Evolutionary conservation across 2,329 filamentous ascomycete species (phyloP).

Genomic region (Hypomyces rosellus): DNA sequence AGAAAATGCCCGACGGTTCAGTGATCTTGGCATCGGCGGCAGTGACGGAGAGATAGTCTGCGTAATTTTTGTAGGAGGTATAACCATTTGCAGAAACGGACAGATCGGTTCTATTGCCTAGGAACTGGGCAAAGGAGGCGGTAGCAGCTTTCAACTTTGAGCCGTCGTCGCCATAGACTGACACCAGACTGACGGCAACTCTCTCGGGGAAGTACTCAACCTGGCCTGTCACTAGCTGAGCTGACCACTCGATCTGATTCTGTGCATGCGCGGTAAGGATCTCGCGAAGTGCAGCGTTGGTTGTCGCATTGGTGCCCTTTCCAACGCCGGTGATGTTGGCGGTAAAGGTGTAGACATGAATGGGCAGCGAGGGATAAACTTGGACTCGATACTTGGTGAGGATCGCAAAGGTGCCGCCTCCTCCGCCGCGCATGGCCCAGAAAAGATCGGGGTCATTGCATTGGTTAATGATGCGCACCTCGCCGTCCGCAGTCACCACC

Average conservation of each 20-base stretch:
- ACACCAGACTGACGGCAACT: background rate
- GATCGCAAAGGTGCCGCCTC: slow-evolving; percentile 41
- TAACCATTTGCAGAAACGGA: slow-evolving; percentile 3
- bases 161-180: background rate
- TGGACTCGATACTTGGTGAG: slow-evolving; percentile 37
- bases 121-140: background rate
- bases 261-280: slow-evolving; percentile 1
- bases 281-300: slow-evolving; percentile 40
- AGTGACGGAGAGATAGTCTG: too few relatives aligned
- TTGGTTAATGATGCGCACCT: slow-evolving; percentile 37
- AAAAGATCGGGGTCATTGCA: slow-evolving; percentile 46
- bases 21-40: too few relatives aligned
- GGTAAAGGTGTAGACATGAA: slow-evolving; percentile 41
- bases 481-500: slow-evolving; percentile 42
- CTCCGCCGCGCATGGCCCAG: slow-evolving; percentile 53
- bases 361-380: slow-evolving; percentile 40
- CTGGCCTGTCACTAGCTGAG: background rate
- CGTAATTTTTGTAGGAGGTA: background rate
- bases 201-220: background rate
- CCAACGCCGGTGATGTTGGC: slow-evolving; percentile 33
- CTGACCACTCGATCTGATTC: background rate
- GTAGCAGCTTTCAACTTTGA: background rate
- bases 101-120: background rate
- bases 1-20: too few relatives aligned
- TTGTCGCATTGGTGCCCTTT: slow-evolving; percentile 26